Conservation (phyloP, 176 grass and related monocot species). For the Dendrocalamus sinicus region DNA sequence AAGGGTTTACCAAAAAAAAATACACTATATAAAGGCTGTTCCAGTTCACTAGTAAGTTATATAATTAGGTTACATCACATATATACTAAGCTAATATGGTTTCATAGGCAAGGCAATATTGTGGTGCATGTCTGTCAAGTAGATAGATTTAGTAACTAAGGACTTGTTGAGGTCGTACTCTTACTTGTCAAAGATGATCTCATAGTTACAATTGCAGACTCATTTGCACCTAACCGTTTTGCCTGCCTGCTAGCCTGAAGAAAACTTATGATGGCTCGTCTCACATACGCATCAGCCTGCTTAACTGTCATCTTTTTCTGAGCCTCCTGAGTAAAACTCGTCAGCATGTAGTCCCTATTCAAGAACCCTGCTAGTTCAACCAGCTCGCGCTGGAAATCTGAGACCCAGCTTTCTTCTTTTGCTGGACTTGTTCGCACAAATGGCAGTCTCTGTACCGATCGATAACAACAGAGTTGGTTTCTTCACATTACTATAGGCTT, state of each 20-base stretch:
- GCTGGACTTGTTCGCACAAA: conserved; percentile 45
- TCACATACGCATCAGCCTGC: conserved; percentile 68
- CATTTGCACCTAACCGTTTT: conserved; percentile 58
- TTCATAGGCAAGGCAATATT: background rate
- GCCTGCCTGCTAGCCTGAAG: conserved; percentile 75
- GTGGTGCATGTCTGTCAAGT: conserved; percentile 8
- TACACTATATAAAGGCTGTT: background rate
- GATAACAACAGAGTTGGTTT: background rate
- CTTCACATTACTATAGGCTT: background rate
- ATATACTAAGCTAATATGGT: conserved; percentile 11
- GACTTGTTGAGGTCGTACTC: background rate
- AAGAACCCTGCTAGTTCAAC: conserved; percentile 71
- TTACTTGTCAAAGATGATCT: conserved; percentile 67
- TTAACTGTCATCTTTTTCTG: conserved; percentile 73
- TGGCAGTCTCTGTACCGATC: conserved; percentile 51
- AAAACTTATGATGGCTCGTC: conserved; percentile 61
- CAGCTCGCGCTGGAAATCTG: conserved; percentile 81
- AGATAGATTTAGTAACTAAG: background rate
- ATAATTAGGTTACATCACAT: background rate
- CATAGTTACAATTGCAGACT: conserved; percentile 81
- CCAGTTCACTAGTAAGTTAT: background rate
- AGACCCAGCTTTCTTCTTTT: conserved; percentile 65
- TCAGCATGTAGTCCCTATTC: conserved; percentile 81
- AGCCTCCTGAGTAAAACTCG: conserved; percentile 53
- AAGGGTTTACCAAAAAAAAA: too few species aligned